A percentile compares a stretch with the other conserved stretches of the same genome.
These are phyloP conservation scores for Heliamphora exappendiculata DNA, from an alignment of 148 eudicot species.

Conservation along the genomic window DNA sequence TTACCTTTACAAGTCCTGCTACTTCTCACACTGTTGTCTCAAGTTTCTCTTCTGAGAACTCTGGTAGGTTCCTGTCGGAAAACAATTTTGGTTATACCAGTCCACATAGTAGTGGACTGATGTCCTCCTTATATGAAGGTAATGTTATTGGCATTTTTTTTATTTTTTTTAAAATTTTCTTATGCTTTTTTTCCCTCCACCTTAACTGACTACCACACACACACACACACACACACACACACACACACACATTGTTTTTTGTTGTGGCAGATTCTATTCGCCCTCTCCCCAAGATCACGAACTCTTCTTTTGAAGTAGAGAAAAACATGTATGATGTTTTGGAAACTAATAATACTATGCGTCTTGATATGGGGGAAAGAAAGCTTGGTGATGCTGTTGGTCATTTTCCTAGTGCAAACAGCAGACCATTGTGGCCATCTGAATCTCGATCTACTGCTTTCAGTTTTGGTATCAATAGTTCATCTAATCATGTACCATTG, in stretches of 20 bases:
- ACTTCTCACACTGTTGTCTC: constrained; percentile 20
- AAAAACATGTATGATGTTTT: constrained; percentile 16
- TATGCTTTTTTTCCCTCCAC: background rate
- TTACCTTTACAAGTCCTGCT: constrained; percentile 18
- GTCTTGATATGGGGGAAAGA: constrained; percentile 33
- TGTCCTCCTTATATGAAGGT: constrained; percentile 26
- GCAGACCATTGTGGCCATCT: constrained; percentile 30
- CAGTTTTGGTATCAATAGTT: constrained; percentile 27
- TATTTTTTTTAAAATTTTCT: background rate
- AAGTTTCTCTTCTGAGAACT: constrained; percentile 23
- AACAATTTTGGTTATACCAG: constrained; percentile 35
- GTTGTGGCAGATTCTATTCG: constrained; percentile 31
- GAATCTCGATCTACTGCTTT: constrained; percentile 33
- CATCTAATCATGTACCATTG: constrained; percentile 28
- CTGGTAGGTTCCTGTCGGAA: constrained; percentile 18
- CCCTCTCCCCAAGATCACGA: constrained; percentile 14
- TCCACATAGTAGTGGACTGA: constrained; percentile 12
- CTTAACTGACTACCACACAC: background rate
- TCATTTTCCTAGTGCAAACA: constrained; percentile 24
- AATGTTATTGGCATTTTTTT: background rate
- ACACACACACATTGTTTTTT: no score
- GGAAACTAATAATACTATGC: constrained; percentile 19
- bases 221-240: no score
- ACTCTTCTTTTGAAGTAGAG: constrained; percentile 24
- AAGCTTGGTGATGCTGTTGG: constrained; percentile 26